Evolutionary conservation across 2,329 filamentous ascomycete species (phyloP).

Genomic region (Ampelomyces quisqualis): DNA sequence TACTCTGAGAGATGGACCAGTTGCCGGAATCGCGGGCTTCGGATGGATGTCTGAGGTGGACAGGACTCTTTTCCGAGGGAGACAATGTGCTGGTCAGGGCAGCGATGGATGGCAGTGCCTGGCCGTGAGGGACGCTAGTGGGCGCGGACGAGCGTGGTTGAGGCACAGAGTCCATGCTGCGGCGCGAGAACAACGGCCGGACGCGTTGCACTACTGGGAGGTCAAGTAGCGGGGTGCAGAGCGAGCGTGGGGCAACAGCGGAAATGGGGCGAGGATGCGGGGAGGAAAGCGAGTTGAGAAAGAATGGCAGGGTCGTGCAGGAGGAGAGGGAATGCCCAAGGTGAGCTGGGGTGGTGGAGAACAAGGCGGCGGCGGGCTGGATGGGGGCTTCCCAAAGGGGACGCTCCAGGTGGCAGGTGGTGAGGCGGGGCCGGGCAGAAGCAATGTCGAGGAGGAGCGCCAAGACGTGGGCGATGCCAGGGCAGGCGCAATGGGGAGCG

Average conservation of each 20-base stretch:
- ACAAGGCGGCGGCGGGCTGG: slow-evolving; percentile 3
- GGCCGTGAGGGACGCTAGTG: slow-evolving; percentile 32
- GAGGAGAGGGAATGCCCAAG: slow-evolving; percentile 1
- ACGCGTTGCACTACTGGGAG: slow-evolving; percentile 18
- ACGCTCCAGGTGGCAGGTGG: slow-evolving; percentile 21
- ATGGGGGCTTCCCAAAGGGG: slow-evolving; percentile 21
- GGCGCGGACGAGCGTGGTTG: slow-evolving; percentile 29
- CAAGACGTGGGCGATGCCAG: slow-evolving; percentile 16
- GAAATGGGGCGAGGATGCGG: slow-evolving; percentile 8
- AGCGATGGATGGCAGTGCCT: slow-evolving; percentile 43
- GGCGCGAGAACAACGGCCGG: slow-evolving; percentile 5
- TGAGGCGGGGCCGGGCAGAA: slow-evolving; percentile 28
- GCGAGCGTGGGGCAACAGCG: slow-evolving; percentile 1
- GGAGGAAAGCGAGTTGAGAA: slow-evolving; percentile 3
- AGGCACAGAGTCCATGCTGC: slow-evolving; percentile 34
- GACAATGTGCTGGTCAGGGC: slow-evolving; percentile 41
- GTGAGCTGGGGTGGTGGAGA: slow-evolving; percentile 12
- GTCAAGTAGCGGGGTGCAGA: slow-evolving; percentile 15
- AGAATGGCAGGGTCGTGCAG: neutral
- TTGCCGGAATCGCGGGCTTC: slow-evolving; percentile 59
- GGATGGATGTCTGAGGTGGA: slow-evolving; percentile 35
- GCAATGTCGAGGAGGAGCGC: slow-evolving; percentile 13
- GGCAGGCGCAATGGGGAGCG: slow-evolving; percentile 22
- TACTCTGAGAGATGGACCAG: slow-evolving; percentile 61
- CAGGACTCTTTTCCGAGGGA: slow-evolving; percentile 36